A percentile compares a stretch with the other conserved stretches of the same genome.
phyloP scores from a whole-genome alignment of 495 filamentous ascomycete species.

The Collariella sp. region DNA sequence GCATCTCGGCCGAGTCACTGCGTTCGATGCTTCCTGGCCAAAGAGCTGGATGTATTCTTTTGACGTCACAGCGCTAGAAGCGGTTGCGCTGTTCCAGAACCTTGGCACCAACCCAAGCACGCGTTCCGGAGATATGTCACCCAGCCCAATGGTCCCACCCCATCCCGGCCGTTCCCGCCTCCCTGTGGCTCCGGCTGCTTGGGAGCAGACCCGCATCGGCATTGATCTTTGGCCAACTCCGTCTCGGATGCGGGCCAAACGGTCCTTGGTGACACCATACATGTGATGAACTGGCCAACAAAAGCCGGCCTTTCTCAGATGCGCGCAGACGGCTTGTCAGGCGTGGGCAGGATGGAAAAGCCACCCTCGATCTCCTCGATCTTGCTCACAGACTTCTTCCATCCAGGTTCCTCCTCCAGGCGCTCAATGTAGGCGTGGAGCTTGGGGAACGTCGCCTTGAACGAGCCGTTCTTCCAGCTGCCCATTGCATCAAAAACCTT shows the following conservation, averaged over 20 bases:
- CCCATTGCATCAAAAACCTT: conserved; percentile 46
- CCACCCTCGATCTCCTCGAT: conserved; percentile 54
- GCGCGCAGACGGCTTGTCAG: conserved; percentile 1
- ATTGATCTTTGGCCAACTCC: not conserved
- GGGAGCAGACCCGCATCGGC: conserved; percentile 5
- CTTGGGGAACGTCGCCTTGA: conserved; percentile 31
- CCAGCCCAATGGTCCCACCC: not conserved
- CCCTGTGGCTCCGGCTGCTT: not conserved
- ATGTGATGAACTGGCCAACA: not conserved
- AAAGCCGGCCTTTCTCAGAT: not conserved
- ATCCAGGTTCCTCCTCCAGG: conserved; percentile 53
- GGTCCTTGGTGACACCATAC: not conserved
- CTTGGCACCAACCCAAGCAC: not conserved
- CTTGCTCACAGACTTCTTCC: conserved; percentile 47
- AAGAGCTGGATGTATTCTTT: not conserved
- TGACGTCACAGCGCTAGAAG: conserved; percentile 7
- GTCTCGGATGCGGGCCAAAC: not conserved
- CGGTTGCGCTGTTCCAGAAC: not conserved
- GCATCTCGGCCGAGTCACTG: not conserved
- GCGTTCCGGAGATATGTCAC: not conserved
- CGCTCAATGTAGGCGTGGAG: conserved; percentile 54
- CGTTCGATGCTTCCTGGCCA: not conserved
- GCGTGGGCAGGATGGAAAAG: conserved; percentile 28
- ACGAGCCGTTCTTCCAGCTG: conserved; percentile 26
- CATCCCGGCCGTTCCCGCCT: conserved; percentile 5